Evolutionary conservation across 208 protist genomes (phyloP).

Genomic region (Wallacemonas collosoma): DNA sequence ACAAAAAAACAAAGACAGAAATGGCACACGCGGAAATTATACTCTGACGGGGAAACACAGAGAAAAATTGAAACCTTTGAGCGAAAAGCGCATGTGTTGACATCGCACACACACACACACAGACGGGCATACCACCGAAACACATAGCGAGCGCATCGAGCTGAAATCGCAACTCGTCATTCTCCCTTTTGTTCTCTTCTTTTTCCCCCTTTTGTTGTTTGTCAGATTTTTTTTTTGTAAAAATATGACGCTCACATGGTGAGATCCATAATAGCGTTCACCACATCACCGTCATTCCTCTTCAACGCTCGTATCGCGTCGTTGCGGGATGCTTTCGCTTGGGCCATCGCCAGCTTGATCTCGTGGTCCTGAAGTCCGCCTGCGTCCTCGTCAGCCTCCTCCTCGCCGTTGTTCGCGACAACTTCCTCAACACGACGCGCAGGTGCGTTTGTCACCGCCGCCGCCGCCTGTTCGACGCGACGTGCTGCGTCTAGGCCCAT

Average conservation of each 20-base stretch:
- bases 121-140: background rate
- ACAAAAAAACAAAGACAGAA: slow-evolving; percentile 6
- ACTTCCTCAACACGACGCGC: slow-evolving; percentile 19
- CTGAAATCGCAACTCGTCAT: too few relatives aligned
- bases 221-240: background rate
- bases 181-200: background rate
- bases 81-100: too few relatives aligned
- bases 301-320: slow-evolving; percentile 84
- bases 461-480: slow-evolving; percentile 60
- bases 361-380: slow-evolving; percentile 76
- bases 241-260: slow-evolving; percentile 36
- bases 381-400: slow-evolving; percentile 27
- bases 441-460: slow-evolving; percentile 37
- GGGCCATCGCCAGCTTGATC: slow-evolving; percentile 82
- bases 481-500: slow-evolving; percentile 49
- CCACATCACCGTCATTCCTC: slow-evolving; percentile 86
- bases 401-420: too few relatives aligned
- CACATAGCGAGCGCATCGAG: background rate
- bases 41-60: slow-evolving; percentile 14
- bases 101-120: too few relatives aligned
- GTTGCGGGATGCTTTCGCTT: slow-evolving; percentile 65
- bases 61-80: background rate
- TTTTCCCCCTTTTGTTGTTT: background rate
- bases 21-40: background rate
- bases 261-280: slow-evolving; percentile 90